Base-by-base conservation (phyloP, 179 eudicot genomes). In the Silene noctiflora region DNA sequence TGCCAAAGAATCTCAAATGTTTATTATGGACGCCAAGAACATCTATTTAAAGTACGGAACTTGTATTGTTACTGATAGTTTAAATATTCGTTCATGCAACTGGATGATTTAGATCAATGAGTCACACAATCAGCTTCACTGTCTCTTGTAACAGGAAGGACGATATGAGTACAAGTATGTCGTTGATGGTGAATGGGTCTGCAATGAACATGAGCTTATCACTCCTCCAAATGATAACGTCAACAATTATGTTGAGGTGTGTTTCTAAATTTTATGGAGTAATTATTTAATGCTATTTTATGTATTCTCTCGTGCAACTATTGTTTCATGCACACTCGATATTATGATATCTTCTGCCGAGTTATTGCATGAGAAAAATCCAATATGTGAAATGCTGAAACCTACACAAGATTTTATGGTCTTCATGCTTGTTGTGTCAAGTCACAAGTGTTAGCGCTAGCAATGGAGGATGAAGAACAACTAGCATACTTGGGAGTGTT, bases 101-200 rank as follows among this genome's bases (percentile, higher is more conserved):
- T 29, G 44, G 16, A 27, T 21, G 61, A 29, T 16, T 0, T 48
- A 17, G 39, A 8, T 67, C 58, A 25, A 42, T 53, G 6, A 69
- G 55, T 74, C 51, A 31, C 51, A 31, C 9, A 19, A 44, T 19
- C 9, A 51, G 25, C 63, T 48, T 62, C 17, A 48, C 42, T 20
- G 12, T 55, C n/a, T 31, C 55, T 80, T 73, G 44, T 71, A 21
- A 67, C 90, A 95, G 99, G 99, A 88, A 86, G 99, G 99, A 74
- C 71, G 24, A 48, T 91, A 89, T 51, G 97, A 93, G 81, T 95
- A 95, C 91, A 95, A 95, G 90, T 95, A 95, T 68, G 68, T 95
- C 24, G 88, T 91, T 25, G 96, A 95, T 78, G 98, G 97, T 25
- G 89, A 91, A 78, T 95, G 99, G 99, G 17, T 84, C 70, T 82